Percentiles rank a stretch among this genome's conserved stretches.
phyloP scores from a whole-genome alignment of 352 stramenopile species.

The Phytophthora meadii region DNA sequence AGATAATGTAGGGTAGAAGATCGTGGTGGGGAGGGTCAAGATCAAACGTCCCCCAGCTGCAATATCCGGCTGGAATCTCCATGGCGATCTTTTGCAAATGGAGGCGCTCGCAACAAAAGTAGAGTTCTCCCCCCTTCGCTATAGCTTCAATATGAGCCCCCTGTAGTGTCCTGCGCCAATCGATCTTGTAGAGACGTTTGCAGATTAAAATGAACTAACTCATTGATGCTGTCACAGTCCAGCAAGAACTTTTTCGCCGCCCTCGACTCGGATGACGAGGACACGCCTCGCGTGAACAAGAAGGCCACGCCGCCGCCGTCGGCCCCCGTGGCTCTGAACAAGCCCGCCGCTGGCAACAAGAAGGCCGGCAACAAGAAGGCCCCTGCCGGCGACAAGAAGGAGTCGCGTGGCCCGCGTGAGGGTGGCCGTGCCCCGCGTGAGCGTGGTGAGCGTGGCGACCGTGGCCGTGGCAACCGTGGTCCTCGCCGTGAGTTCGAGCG shows the following conservation, averaged over 20 bases:
- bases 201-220: slow-evolving; percentile 23
- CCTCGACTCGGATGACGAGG: slow-evolving; percentile 84
- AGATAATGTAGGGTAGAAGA: background rate
- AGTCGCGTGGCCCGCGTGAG: slow-evolving; percentile 56
- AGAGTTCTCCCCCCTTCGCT: background rate
- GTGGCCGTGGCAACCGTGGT: slow-evolving; percentile 59
- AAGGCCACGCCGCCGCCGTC: slow-evolving; percentile 56
- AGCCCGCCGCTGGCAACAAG: slow-evolving; percentile 87
- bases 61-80: slow-evolving; percentile 14
- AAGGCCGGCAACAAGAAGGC: slow-evolving; percentile 72
- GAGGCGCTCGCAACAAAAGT: slow-evolving; percentile 18
- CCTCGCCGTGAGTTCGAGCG: slow-evolving; percentile 93
- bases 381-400: slow-evolving; percentile 64
- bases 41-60: slow-evolving; percentile 11
- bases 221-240: slow-evolving; percentile 36
- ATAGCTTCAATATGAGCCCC: slow-evolving; percentile 11
- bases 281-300: slow-evolving; percentile 72
- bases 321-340: slow-evolving; percentile 77
- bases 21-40: background rate
- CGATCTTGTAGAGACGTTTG: slow-evolving; percentile 2
- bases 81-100: slow-evolving; percentile 32
- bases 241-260: slow-evolving; percentile 76
- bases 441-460: slow-evolving; percentile 48
- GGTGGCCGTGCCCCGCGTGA: slow-evolving; percentile 49
- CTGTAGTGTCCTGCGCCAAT: background rate